phyloP scores from a whole-genome alignment of 1,284 basidiomycete genomes.

The Gymnopus androsaceus region DNA sequence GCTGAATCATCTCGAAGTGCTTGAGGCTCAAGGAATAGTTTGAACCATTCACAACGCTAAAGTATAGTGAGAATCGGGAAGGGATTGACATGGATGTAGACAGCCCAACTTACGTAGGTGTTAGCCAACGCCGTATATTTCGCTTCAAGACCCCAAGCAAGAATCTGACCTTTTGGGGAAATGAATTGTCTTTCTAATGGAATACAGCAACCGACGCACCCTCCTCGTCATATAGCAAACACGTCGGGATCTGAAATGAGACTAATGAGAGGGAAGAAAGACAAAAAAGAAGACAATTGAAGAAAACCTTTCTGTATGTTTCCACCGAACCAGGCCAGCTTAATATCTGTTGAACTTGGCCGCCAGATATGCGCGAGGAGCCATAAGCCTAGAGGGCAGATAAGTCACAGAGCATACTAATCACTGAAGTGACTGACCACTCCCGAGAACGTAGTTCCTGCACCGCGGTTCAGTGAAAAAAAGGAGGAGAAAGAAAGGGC shows the following conservation, averaged over 20 bases:
- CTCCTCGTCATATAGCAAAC: slow-evolving; percentile 69
- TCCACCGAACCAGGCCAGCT: slow-evolving; percentile 79
- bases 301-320: slow-evolving; percentile 67
- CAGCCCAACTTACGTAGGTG: slow-evolving; percentile 41
- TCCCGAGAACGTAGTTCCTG: slow-evolving; percentile 82
- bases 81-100: neutral
- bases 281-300: neutral
- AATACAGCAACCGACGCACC: slow-evolving; percentile 26
- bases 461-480: slow-evolving; percentile 17
- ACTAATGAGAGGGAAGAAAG: neutral
- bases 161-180: slow-evolving; percentile 46
- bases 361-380: slow-evolving; percentile 77
- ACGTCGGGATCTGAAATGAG: slow-evolving; percentile 61
- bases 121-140: slow-evolving; percentile 73
- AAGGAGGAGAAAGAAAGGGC: slow-evolving; percentile 23
- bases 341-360: slow-evolving; percentile 75
- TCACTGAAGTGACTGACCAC: slow-evolving; percentile 54
- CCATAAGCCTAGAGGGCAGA: slow-evolving; percentile 61
- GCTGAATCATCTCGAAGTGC: slow-evolving; percentile 68
- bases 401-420: neutral
- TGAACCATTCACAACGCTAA: slow-evolving; percentile 45
- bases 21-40: slow-evolving; percentile 78
- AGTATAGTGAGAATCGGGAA: neutral
- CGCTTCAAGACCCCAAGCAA: slow-evolving; percentile 80
- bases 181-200: neutral